Base-by-base conservation (phyloP, 225 moss, liverwort and hornwort species). In the Asterella californica region DNA sequence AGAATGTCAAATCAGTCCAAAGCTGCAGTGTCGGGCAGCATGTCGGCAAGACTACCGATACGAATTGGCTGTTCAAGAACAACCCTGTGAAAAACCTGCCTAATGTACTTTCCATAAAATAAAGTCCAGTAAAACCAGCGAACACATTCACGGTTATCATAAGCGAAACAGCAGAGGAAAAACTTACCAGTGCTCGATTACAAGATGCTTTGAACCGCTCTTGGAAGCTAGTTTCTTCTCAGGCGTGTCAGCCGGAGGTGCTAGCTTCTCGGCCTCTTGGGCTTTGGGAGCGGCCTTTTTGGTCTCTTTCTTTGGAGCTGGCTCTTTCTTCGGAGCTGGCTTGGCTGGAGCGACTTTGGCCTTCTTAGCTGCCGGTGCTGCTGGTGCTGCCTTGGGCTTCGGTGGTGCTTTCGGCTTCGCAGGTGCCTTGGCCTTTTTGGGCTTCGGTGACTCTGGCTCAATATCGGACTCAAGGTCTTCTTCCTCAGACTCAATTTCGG, bases 141-240 rank as follows among this genome's bases (percentile, higher is more conserved):
- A 49, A 45, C 45, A 48, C 6, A 14, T n/a, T 21, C 74, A 49
- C 74, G 36, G 0, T 32, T 15, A 42, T 25, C 30, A 72, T 7
- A 47, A 49, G 6, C n/a, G 21, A 65, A 75, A 42, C 34, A 61
- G n/a, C 2, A 29, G 30, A 42, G 33, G 61, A 17, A 36, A 33
- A 14, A 81, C 49, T 27, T 73, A 89, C 89, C 89, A 89, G 72
- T 89, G 89, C 80, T 89, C 89, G 25, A 89, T 89, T 49, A 89
- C 71, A 12, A 89, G 67, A 18, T 81, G 68, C 78, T 83, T 78
- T 32, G 84, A 32, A 9, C 24, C 85, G 18, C 19, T 50, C 69
- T 81, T 79, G 42, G 81, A 14, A 8, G 32, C 61, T 19, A 33
- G 34, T 54, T 79, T 77, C 46, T 68, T 76, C 59, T 68, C 78